These are phyloP conservation scores for Lepidium didymum DNA, from an alignment of 345 rosid species.

Conservation along the genomic window DNA sequence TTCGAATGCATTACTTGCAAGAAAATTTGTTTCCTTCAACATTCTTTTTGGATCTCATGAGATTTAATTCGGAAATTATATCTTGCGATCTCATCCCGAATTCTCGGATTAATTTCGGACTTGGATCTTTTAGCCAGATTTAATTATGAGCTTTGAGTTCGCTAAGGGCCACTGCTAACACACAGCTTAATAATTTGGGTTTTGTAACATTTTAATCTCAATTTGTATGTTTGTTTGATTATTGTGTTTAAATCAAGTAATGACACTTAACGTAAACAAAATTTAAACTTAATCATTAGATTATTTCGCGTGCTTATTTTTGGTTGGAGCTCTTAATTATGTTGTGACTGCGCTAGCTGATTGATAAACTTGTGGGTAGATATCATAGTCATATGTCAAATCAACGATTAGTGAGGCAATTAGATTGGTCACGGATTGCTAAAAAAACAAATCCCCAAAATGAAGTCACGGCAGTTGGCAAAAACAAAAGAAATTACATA, in stretches of 20 bases:
- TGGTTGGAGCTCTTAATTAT: background rate
- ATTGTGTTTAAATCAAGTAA: background rate
- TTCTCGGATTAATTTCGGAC: no score
- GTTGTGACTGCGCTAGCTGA: background rate
- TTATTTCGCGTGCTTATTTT: background rate
- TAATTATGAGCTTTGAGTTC: no score
- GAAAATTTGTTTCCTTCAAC: no score
- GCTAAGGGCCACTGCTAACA: no score
- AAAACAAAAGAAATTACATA: background rate
- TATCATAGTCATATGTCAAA: background rate
- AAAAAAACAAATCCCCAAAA: background rate
- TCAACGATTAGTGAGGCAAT: background rate
- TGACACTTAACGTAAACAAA: background rate
- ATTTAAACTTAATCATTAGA: background rate
- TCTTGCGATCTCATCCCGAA: no score
- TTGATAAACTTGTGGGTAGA: background rate
- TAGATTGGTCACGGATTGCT: background rate
- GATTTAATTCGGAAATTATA: no score
- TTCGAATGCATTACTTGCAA: no score
- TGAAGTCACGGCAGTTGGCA: background rate
- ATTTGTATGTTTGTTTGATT: background rate
- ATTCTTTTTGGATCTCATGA: no score
- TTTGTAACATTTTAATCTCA: background rate
- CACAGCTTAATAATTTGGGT: background rate
- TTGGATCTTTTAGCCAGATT: no score